Evolutionary conservation across 352 stramenopile genomes (phyloP).

Genomic region (Globisporangium megalacanthum): DNA sequence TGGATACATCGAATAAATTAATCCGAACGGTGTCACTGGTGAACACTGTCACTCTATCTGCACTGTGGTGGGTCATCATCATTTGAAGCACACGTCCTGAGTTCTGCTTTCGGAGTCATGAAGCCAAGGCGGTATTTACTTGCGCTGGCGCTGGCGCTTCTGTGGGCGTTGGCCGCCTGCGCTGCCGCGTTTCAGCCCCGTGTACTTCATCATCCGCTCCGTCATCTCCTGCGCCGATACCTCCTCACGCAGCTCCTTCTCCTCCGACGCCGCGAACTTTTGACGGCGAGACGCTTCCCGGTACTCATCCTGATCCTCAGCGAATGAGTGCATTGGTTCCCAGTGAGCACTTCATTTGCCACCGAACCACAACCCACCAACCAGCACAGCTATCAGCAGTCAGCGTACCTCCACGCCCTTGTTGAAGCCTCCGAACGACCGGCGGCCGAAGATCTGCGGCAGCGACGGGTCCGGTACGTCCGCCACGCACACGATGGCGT

Average conservation of each 20-base stretch:
- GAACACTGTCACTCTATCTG: no score
- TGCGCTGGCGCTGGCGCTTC: constrained; percentile 65
- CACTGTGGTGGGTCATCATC: no score
- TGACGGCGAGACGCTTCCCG: constrained; percentile 49
- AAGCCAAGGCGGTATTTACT: not conserved
- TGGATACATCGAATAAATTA: not conserved
- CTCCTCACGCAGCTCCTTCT: constrained; percentile 71
- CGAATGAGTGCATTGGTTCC: not conserved
- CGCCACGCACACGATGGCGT: constrained; percentile 36
- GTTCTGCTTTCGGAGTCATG: no score
- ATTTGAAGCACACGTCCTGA: not conserved
- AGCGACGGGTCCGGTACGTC: constrained; percentile 75
- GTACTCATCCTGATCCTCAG: constrained; percentile 48
- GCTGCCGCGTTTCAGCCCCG: constrained; percentile 44
- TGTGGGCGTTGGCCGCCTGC: constrained; percentile 19
- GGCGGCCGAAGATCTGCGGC: constrained; percentile 63
- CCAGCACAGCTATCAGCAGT: not conserved
- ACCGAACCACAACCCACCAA: not conserved
- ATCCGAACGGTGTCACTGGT: no score
- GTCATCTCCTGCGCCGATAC: constrained; percentile 81
- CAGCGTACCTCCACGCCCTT: constrained; percentile 52
- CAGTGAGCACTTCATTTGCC: not conserved
- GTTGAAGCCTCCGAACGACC: constrained; percentile 81
- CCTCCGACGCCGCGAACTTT: constrained; percentile 56
- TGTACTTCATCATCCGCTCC: constrained; percentile 82